phyloP scores from a whole-genome alignment of 768 basidiomycete species.

The Gymnopilus junonius region DNA sequence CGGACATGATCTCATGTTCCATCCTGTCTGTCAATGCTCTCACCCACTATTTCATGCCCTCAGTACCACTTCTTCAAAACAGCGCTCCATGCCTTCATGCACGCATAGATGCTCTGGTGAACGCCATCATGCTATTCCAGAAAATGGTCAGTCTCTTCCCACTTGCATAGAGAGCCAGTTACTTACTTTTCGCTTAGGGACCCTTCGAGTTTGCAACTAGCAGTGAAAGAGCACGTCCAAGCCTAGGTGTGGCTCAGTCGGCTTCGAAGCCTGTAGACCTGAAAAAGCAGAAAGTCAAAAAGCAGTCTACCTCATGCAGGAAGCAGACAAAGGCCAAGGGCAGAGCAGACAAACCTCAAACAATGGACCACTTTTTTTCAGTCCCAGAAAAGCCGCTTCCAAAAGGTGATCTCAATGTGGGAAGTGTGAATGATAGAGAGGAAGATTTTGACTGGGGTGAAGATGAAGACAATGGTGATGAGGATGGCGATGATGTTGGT shows the following conservation, averaged over 20 bases:
- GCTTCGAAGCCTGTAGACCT: neutral
- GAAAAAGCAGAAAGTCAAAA: neutral
- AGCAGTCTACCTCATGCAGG: neutral
- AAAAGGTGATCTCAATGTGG: too few species aligned
- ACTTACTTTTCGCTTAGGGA: neutral
- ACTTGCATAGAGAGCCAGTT: neutral
- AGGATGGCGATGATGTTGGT: neutral
- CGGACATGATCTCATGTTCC: neutral
- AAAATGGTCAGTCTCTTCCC: neutral
- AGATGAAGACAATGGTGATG: too few species aligned
- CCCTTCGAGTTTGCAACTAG: neutral
- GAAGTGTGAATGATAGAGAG: too few species aligned
- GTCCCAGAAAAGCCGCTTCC: neutral
- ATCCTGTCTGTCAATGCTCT: neutral
- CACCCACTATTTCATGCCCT: neutral
- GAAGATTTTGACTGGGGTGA: neutral
- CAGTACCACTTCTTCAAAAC: neutral
- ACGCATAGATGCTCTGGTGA: neutral
- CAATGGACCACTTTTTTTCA: neutral
- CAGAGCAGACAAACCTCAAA: neutral
- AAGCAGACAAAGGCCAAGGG: neutral
- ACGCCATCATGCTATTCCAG: neutral
- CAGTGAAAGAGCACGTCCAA: neutral
- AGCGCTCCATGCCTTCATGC: neutral
- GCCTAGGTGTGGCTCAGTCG: neutral